Evolutionary conservation across 352 stramenopile species (phyloP).

Genomic region (Globisporangium mamillatum): DNA sequence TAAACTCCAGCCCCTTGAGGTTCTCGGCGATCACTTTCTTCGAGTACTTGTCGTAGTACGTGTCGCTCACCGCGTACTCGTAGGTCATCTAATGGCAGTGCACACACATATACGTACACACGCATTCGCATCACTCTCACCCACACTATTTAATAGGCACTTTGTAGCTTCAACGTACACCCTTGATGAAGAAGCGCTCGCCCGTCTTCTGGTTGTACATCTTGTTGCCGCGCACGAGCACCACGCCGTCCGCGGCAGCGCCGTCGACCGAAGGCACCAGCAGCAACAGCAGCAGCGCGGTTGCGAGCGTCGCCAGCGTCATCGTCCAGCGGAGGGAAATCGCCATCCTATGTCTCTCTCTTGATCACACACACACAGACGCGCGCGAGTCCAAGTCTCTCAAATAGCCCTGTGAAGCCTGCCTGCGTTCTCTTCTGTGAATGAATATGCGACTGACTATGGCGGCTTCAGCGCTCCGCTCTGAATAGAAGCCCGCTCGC

Average conservation of each 20-base stretch:
- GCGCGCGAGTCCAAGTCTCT: background rate
- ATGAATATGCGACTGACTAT: background rate
- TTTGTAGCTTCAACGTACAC: slow-evolving; percentile 36
- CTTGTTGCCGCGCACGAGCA: slow-evolving; percentile 85
- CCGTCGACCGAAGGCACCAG: slow-evolving; percentile 12
- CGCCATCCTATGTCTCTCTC: slow-evolving; percentile 9
- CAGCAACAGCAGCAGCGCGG: slow-evolving; percentile 11
- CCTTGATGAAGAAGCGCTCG: slow-evolving; percentile 87
- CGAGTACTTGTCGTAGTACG: slow-evolving; percentile 84
- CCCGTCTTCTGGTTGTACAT: slow-evolving; percentile 81
- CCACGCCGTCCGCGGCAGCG: slow-evolving; percentile 38
- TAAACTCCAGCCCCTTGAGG: slow-evolving; percentile 74
- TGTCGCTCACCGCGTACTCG: slow-evolving; percentile 84
- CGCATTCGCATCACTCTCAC: background rate
- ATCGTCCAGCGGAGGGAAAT: background rate
- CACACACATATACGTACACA: background rate
- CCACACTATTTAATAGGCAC: background rate
- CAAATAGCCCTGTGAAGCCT: background rate
- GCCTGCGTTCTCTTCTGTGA: background rate
- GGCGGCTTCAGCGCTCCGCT: background rate
- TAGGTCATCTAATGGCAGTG: slow-evolving; percentile 62
- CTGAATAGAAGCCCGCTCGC: slow-evolving; percentile 1
- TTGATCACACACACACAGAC: background rate
- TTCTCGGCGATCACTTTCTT: slow-evolving; percentile 66
- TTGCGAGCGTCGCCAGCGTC: background rate